phyloP scores from a whole-genome alignment of 768 basidiomycete species.

The Boletus fagicola region DNA sequence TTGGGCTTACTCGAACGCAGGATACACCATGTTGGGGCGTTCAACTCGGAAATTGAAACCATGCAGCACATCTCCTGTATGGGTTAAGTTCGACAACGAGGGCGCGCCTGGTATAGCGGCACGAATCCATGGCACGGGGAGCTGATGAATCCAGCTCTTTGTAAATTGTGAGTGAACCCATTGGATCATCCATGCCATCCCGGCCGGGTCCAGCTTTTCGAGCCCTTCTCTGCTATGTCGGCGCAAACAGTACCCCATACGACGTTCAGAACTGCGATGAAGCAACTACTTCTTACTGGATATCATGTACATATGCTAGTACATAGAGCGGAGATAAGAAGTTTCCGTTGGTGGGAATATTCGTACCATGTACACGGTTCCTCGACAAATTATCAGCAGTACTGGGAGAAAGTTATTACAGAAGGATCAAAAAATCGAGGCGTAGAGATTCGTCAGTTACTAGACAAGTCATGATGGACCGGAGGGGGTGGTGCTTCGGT shows the following conservation, averaged over 20 bases:
- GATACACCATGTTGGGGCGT: background rate
- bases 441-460: constrained; percentile 5
- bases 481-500: background rate
- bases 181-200: background rate
- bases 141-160: background rate
- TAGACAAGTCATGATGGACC: background rate
- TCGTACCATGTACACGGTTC: background rate
- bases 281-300: background rate
- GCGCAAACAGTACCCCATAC: too few relatives aligned
- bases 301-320: background rate
- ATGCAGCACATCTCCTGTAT: background rate
- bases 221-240: background rate
- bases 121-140: background rate
- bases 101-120: background rate
- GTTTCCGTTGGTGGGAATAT: background rate
- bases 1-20: background rate
- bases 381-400: background rate
- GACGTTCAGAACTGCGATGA: too few relatives aligned
- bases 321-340: background rate
- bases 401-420: background rate
- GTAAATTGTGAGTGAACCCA: background rate
- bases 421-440: background rate
- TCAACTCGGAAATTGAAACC: background rate
- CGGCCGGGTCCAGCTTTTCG: background rate
- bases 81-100: background rate